Base-by-base conservation (phyloP, 805 yeast species). In the Zygoascus tannicola region DNA sequence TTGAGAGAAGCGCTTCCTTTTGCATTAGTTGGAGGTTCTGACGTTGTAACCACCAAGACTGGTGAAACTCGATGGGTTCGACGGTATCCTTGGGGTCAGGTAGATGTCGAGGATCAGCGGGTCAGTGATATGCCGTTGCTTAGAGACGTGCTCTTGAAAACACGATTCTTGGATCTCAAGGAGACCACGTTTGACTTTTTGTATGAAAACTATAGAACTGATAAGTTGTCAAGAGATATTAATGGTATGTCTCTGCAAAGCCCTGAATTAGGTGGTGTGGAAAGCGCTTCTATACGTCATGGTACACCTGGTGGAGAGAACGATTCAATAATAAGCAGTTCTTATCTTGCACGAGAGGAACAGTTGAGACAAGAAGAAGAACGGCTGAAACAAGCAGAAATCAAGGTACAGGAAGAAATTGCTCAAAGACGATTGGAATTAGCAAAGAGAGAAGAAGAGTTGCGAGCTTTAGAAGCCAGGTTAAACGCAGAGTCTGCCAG, bases 131-230 rank as follows among this genome's bases (percentile, higher is more conserved):
- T 87, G 59, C 75, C 85, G 36, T 74, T 83, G 35, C 71, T 87
- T 62, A 79, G 87, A 61, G 85, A 85, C 56, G 76, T 87, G 3
- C 67, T 87, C 47, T 73, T 87, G 56, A 81, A 84, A 56, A 79
- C 92, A 15, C 95, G 86, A 65, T 73, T 87, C 63, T 80, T 80
- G 59, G 96, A 87, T 59, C 77, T 87, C 63, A 85, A 85, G 65
- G 96, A 87, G 56, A 73, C 76, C 56, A 87, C 97, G 5, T 94
- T 84, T 60, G 95, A 86, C 60, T 74, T 80, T 34, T 68, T 87
- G 50, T 87, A 87, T 63, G 97, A 87, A 63, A 80, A 79, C 59
- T 87, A 87, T 65, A 80, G 97, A 72, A 84, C 95, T 7, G 86
- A 80, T 57, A 87, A 88, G 15, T 72, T 84, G 50, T 78, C 85